phyloP scores from a whole-genome alignment of 2,329 filamentous ascomycete genomes.

The Monilinia vaccinii-corymbosi region DNA sequence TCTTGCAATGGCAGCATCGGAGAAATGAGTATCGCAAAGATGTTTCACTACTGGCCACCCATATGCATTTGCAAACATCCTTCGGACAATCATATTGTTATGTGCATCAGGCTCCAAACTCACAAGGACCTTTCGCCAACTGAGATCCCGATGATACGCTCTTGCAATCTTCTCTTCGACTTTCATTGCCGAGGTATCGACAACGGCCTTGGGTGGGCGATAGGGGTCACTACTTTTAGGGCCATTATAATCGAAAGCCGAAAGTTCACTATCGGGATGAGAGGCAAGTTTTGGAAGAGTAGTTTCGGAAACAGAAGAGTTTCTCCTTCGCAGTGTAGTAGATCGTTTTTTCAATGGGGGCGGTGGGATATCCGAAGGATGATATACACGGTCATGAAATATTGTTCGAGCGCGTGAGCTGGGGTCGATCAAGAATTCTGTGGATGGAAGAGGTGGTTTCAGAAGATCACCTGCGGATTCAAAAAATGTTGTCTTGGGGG shows the following conservation, averaged over 20 bases:
- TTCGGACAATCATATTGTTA: slow-evolving; percentile 94
- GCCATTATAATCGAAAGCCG: slow-evolving; percentile 44
- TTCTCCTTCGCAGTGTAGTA: slow-evolving; percentile 17
- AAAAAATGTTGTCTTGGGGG: slow-evolving; percentile 86
- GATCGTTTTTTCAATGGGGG: slow-evolving; percentile 56
- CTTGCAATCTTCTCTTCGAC: slow-evolving; percentile 97
- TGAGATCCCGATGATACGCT: slow-evolving; percentile 83
- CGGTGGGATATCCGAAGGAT: slow-evolving; percentile 83
- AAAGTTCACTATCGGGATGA: slow-evolving; percentile 38
- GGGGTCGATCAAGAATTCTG: slow-evolving; percentile 77
- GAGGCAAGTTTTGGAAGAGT: slow-evolving; percentile 19
- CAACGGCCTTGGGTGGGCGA: slow-evolving; percentile 37
- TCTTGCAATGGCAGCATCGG: slow-evolving; percentile 57
- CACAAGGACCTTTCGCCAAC: slow-evolving; percentile 95
- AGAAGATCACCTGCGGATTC: slow-evolving; percentile 90
- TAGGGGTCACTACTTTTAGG: slow-evolving; percentile 38
- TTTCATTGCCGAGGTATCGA: slow-evolving; percentile 64
- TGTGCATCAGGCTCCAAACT: slow-evolving; percentile 93
- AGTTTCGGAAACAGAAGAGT: slow-evolving; percentile 11
- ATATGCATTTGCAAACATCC: slow-evolving; percentile 95
- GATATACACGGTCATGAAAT: slow-evolving; percentile 93
- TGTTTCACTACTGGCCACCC: slow-evolving; percentile 97
- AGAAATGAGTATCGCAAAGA: slow-evolving; percentile 89
- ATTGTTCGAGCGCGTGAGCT: slow-evolving; percentile 76
- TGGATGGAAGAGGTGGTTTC: slow-evolving; percentile 76